Base-by-base conservation (phyloP, 768 basidiomycete species). In the Podaxis rugospora region DNA sequence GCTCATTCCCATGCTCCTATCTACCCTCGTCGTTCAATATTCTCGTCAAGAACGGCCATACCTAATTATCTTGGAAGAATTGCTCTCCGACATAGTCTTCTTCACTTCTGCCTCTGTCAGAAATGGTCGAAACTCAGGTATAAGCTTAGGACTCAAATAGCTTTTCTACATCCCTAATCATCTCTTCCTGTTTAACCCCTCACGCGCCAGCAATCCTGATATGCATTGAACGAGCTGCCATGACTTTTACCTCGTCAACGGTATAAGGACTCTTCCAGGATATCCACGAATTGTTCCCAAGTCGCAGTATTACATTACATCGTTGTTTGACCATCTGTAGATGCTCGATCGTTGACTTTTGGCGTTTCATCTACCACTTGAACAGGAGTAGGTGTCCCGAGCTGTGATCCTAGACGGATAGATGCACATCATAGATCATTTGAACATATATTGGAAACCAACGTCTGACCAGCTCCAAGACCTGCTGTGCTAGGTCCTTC, bases 151-250 rank as follows among this genome's bases (percentile, higher is more conserved):
- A 21, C 27, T 47, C 55, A 36, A 56, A 56, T 5, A 56, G 14
- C 44, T 56, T 42, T 47, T 56, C 42, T 9, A 56, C 44, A 27
- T 56, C 55, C n/a, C n/a, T 35, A 37, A 56, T 56, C 55, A 47
- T 32, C 16, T 56, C 55, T n/a, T 56, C 55, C 55, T 56, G 25
- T 42, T 2, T 25, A 5, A 49, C 7, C 9, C 18, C 23, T 14
- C 40, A 16, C 40, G 13, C 16, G 6, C 18, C 16, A 44, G 18
- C 18, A n/a, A 44, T 1, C 16, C 47, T 6, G 23, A 27, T 21
- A 11, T 11, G 7, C 23, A 27, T 11, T 13, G 25, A 23, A 47
- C 44, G 46, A 1, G 28, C 4, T 32, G 25, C 6, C 7, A n/a
- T 16, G 4, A n/a, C 39, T 11, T 44, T 47, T 36, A 56, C 55